Evolutionary conservation across 805 yeast genomes (phyloP).

Genomic region (Nakazawaea siamensis): DNA sequence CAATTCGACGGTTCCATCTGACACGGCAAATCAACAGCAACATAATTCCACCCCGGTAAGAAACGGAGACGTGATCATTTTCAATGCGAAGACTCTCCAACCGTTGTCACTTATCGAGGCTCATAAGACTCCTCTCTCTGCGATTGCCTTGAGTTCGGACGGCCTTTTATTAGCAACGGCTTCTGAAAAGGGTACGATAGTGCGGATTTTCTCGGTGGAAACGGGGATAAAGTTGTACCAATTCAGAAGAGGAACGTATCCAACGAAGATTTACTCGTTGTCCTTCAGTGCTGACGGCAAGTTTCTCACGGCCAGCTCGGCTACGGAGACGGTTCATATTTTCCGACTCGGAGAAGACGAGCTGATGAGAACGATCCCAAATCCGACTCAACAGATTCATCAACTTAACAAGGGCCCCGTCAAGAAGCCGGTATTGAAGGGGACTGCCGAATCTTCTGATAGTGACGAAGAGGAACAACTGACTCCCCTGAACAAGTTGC

Average conservation of each 20-base stretch:
- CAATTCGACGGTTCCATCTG: not conserved
- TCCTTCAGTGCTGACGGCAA: constrained; percentile 70
- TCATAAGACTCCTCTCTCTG: constrained; percentile 73
- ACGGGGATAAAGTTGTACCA: constrained; percentile 67
- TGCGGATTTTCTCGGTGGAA: constrained; percentile 73
- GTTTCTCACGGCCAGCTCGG: constrained; percentile 75
- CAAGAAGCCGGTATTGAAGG: constrained; percentile 2
- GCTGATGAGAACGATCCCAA: constrained; percentile 22
- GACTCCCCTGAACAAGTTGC: not conserved
- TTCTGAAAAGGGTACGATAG: constrained; percentile 84
- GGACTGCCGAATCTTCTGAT: constrained; percentile 10
- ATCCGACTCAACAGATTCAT: constrained; percentile 15
- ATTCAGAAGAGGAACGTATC: constrained; percentile 84
- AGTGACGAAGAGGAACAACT: constrained; percentile 14
- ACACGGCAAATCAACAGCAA: constrained; percentile 1
- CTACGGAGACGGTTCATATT: constrained; percentile 90
- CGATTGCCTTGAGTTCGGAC: constrained; percentile 61
- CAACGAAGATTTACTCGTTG: constrained; percentile 76
- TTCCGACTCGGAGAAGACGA: constrained; percentile 60
- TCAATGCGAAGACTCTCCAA: constrained; percentile 67
- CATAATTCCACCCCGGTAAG: constrained; percentile 15
- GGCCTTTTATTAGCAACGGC: constrained; percentile 88
- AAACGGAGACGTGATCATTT: constrained; percentile 74
- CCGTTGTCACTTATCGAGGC: constrained; percentile 87
- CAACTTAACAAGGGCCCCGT: constrained; percentile 11